phyloP scores from a whole-genome alignment of 371 early-diverging fungal genomes.

The Apophysomyces sp. region DNA sequence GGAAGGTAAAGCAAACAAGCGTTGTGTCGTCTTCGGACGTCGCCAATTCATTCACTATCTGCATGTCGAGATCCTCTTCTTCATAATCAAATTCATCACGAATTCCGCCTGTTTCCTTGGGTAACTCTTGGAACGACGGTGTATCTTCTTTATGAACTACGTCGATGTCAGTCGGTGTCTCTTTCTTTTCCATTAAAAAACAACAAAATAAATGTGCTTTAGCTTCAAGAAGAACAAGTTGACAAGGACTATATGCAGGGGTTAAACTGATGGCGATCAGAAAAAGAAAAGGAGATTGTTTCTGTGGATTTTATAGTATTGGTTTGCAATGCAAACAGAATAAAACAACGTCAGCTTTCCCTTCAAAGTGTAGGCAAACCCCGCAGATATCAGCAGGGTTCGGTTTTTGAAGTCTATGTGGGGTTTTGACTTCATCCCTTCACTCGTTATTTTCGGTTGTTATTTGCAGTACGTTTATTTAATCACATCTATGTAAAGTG shows the following conservation, averaged over 20 bases:
- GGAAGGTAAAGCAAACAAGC: slow-evolving; percentile 3
- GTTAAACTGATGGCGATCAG: background rate
- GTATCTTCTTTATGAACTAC: background rate
- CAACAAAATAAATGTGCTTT: background rate
- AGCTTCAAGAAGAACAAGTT: background rate
- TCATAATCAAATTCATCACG: background rate
- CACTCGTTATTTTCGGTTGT: too few relatives aligned
- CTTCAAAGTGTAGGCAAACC: too few relatives aligned
- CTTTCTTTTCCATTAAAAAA: background rate
- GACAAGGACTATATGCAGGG: background rate
- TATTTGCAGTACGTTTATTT: too few relatives aligned
- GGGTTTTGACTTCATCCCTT: too few relatives aligned
- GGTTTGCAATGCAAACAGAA: too few relatives aligned
- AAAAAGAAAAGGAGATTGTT: too few relatives aligned
- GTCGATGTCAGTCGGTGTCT: too few relatives aligned
- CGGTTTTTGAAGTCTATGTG: too few relatives aligned
- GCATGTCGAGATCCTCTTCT: slow-evolving; percentile 17
- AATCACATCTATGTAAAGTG: too few relatives aligned
- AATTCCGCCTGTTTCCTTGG: background rate
- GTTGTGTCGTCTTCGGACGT: slow-evolving; percentile 7
- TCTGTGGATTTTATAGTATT: too few relatives aligned
- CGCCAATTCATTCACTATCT: slow-evolving; percentile 10
- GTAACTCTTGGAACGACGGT: background rate
- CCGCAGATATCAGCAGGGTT: too few relatives aligned
- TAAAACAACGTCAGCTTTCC: too few relatives aligned